Conservation (phyloP, 108 stramenopile species). For the Ochromonas danica region DNA sequence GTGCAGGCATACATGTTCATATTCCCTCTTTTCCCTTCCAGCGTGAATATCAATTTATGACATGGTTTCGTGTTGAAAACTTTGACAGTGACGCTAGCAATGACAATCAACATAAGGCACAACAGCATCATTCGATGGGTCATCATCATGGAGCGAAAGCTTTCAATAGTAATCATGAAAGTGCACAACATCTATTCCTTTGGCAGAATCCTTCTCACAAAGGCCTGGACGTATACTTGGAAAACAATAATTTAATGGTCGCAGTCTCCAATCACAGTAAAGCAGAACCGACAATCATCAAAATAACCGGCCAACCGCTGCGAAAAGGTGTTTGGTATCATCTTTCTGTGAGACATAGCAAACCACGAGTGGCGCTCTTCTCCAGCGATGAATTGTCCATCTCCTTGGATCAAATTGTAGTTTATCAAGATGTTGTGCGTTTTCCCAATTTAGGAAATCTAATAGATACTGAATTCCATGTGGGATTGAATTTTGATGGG, state of each 20-base stretch:
- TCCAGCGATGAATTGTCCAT: neutral
- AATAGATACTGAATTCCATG: neutral
- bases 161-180: neutral
- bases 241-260: neutral
- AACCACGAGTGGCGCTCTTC: conserved; percentile 20
- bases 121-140: neutral
- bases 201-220: neutral
- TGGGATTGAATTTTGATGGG: conserved; percentile 32
- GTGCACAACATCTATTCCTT: neutral
- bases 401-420: neutral
- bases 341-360: conserved; percentile 9
- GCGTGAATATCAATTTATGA: conserved; percentile 12
- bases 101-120: neutral
- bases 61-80: conserved; percentile 23
- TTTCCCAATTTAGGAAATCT: conserved; percentile 19
- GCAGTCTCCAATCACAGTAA: neutral
- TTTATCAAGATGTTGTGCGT: neutral
- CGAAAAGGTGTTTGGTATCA: conserved; percentile 29
- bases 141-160: neutral
- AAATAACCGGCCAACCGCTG: neutral
- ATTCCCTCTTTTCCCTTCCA: conserved; percentile 13
- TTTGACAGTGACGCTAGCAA: neutral
- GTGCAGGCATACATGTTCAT: neutral
- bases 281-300: neutral
- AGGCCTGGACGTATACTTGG: conserved; percentile 19